Base-by-base conservation (phyloP, 2,329 filamentous ascomycete genomes). In the Xylariales sp. region DNA sequence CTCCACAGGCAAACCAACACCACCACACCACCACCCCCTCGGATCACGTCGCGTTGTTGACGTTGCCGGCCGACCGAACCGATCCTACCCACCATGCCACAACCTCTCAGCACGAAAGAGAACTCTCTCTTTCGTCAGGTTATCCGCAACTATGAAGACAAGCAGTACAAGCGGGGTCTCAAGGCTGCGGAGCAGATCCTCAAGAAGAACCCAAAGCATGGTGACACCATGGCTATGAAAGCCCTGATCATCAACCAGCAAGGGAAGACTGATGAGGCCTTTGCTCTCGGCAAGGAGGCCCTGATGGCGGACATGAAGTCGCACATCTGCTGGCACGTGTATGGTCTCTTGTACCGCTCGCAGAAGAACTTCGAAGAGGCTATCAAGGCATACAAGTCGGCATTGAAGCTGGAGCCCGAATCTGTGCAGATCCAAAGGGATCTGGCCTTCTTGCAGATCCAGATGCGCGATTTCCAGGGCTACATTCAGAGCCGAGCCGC, bases 321-420 rank as follows among this genome's bases (percentile, higher is more conserved):
- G 55, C 91, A 97, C 66, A 90, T 98, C 55, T 97, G 90, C 73
- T 98, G 93, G 93, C 94, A 98, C 65, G 93, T 98, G 44, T 98
- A 97, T 62, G 93, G 94, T 21, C 68, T 98, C 50, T 76, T 98
- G 35, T 97, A 95, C 67, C 83, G 91, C 36, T 84, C 88, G 33
- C 85, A 86, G 58, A 97, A 97, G 75, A 97, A 98, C 66, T 97
- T 94, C 54, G 93, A 97, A 62, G 93, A 97, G 68, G 91, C 94
- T 8, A 96, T 96, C 69, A 97, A 97, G 73, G 94, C 93, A 41
- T 98, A 98, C 73, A 94, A 95, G 61, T 95, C 95, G 63, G 93
- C 93, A 13, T 70, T 98, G 52, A 83, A 81, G 59, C 77, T 97
- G 43, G 93, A 98, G 57, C 91, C 94, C n/a, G 89, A 95, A 16